Evolutionary conservation across 1,284 basidiomycete genomes (phyloP).

Genomic region (Pseudozyma tsukubaensis): DNA sequence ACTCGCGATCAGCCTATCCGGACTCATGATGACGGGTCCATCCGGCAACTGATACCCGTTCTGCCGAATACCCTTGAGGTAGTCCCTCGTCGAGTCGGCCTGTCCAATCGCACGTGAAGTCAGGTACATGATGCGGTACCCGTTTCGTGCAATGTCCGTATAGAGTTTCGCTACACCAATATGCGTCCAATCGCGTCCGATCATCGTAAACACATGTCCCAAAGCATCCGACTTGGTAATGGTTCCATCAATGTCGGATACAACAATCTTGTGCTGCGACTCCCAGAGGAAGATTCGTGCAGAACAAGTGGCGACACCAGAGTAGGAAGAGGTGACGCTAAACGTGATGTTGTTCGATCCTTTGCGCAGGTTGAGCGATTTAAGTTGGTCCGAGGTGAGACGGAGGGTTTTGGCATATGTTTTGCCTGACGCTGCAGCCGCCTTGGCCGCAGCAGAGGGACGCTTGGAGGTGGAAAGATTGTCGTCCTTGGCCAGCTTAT

Average conservation of each 20-base stretch:
- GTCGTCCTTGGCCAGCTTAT: slow-evolving; percentile 1
- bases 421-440: slow-evolving; percentile 69
- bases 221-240: slow-evolving; percentile 95
- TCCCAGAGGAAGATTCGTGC: slow-evolving; percentile 98
- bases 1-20: slow-evolving; percentile 92
- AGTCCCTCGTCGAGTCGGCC: slow-evolving; percentile 95
- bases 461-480: background rate
- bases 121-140: slow-evolving; percentile 98
- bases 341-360: slow-evolving; percentile 95
- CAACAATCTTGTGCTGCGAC: slow-evolving; percentile 84
- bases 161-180: slow-evolving; percentile 97
- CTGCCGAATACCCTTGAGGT: slow-evolving; percentile 93
- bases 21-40: slow-evolving; percentile 99
- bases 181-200: slow-evolving; percentile 99
- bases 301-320: slow-evolving; percentile 82
- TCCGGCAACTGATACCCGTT: slow-evolving; percentile 95
- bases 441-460: background rate
- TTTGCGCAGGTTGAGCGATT: slow-evolving; percentile 79
- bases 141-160: slow-evolving; percentile 92
- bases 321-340: slow-evolving; percentile 83
- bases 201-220: slow-evolving; percentile 97
- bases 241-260: slow-evolving; percentile 98
- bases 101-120: slow-evolving; percentile 98
- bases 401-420: slow-evolving; percentile 92
- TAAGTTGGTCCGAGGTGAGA: slow-evolving; percentile 82